These are phyloP conservation scores for Excoecaria cochinchinensis DNA, from an alignment of 345 rosid genomes.

Conservation along the genomic window DNA sequence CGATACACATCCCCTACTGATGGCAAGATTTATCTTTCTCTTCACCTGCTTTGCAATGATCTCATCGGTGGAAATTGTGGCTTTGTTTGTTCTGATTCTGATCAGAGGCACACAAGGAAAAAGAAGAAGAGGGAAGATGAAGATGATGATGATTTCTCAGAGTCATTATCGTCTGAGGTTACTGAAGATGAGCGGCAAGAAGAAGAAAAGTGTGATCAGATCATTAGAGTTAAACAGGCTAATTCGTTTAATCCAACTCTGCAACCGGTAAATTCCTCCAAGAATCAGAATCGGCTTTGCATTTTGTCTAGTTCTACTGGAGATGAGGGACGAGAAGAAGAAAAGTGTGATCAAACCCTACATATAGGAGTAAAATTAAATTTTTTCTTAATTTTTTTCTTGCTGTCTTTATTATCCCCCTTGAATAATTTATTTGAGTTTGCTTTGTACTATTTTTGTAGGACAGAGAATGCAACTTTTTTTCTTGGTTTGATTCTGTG, in stretches of 20 bases:
- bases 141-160: background rate
- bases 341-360: too few relatives aligned
- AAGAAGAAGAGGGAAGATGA: background rate
- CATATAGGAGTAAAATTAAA: too few relatives aligned
- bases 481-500: too few relatives aligned
- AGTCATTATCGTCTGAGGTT: background rate
- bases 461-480: too few relatives aligned
- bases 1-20: constrained; percentile 12
- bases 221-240: background rate
- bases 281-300: constrained; percentile 9
- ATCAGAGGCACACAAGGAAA: background rate
- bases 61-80: background rate
- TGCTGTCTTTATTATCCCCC: too few relatives aligned
- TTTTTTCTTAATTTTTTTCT: too few relatives aligned
- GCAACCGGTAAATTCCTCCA: too few relatives aligned
- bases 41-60: constrained; percentile 17
- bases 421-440: too few relatives aligned
- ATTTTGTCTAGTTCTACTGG: background rate
- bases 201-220: too few relatives aligned
- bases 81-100: background rate
- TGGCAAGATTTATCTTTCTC: constrained; percentile 8
- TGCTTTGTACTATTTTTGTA: too few relatives aligned
- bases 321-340: too few relatives aligned
- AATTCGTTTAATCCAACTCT: background rate
- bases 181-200: background rate